Percentiles rank a stretch among this genome's conserved stretches.
Conservation (phyloP, 2,329 filamentous ascomycete genomes). For the Massarina eburnea region DNA sequence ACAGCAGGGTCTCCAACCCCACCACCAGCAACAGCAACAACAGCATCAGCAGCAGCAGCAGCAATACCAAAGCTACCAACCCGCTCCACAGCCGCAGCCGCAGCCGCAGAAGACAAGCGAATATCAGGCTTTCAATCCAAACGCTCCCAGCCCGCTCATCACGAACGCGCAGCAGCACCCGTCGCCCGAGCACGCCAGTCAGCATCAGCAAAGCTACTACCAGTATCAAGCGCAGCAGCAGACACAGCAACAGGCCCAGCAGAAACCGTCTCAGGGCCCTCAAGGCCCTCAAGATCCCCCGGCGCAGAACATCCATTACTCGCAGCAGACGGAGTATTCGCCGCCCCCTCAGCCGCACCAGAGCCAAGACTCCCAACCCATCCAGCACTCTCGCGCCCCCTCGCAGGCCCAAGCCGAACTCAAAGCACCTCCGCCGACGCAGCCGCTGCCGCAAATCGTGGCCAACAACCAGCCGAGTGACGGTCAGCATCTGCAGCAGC, state of each 20-base stretch:
- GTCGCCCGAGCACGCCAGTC: slow-evolving; percentile 21
- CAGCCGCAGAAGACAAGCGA: slow-evolving; percentile 24
- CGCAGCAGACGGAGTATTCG: slow-evolving; percentile 29
- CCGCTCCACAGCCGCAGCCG: slow-evolving; percentile 20
- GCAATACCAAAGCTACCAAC: slow-evolving; percentile 35
- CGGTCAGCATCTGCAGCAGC: slow-evolving; percentile 31
- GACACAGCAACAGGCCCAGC: slow-evolving; percentile 20
- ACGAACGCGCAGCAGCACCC: slow-evolving; percentile 33
- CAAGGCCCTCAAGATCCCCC: slow-evolving; percentile 30
- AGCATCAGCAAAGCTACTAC: slow-evolving; percentile 30
- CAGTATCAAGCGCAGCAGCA: slow-evolving; percentile 34
- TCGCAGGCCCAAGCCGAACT: slow-evolving; percentile 37
- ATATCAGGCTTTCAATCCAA: slow-evolving; percentile 38
- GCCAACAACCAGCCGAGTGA: slow-evolving; percentile 31
- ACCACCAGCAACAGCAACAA: slow-evolving; percentile 12
- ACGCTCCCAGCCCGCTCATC: slow-evolving; percentile 30
- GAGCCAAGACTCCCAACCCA: slow-evolving; percentile 33
- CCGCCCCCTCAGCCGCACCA: slow-evolving; percentile 31
- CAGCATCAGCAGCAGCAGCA: slow-evolving; percentile 28
- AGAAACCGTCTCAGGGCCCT: slow-evolving; percentile 19
- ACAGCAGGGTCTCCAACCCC: slow-evolving; percentile 18
- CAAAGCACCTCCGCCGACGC: slow-evolving; percentile 34
- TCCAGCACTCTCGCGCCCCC: slow-evolving; percentile 26
- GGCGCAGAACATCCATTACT: slow-evolving; percentile 28
- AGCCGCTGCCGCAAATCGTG: slow-evolving; percentile 22